A percentile compares a stretch with the other conserved stretches of the same genome.
Conservation (phyloP, 2,329 filamentous ascomycete genomes). For the Nannizziopsis arthrosporioides region DNA sequence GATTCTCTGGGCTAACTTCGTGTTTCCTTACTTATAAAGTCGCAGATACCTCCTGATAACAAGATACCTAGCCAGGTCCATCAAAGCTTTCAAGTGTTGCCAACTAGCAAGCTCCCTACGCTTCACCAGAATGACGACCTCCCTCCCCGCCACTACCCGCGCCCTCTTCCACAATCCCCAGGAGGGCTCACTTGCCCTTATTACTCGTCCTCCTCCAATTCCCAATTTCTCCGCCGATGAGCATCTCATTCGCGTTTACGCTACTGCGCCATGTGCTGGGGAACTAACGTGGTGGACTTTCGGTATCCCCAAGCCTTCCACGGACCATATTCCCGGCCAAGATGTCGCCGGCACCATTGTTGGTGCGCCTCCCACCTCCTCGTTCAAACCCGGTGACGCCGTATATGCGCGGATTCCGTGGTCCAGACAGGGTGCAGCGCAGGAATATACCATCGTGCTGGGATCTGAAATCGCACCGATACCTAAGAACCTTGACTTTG, state of each 20-base stretch:
- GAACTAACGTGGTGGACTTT: slow-evolving; percentile 34
- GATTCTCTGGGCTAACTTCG: too few species aligned
- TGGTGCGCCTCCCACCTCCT: slow-evolving; percentile 24
- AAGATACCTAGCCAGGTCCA: too few species aligned
- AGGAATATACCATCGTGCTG: slow-evolving; percentile 28
- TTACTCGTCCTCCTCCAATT: slow-evolving; percentile 14
- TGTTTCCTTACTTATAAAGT: too few species aligned
- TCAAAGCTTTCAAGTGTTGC: too few species aligned
- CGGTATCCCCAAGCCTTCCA: slow-evolving; percentile 20
- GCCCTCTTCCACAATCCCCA: slow-evolving; percentile 12
- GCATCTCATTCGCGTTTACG: slow-evolving; percentile 33
- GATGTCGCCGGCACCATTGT: slow-evolving; percentile 35
- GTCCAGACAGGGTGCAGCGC: slow-evolving; percentile 26
- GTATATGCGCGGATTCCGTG: slow-evolving; percentile 32
- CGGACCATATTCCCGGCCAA: slow-evolving; percentile 30
- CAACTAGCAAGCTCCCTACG: neutral
- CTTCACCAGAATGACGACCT: neutral
- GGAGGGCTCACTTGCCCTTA: slow-evolving; percentile 8
- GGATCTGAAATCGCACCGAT: slow-evolving; percentile 29
- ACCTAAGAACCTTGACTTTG: slow-evolving; percentile 28
- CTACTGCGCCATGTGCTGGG: slow-evolving; percentile 31
- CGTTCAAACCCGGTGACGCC: slow-evolving; percentile 30
- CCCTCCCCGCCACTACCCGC: slow-evolving; percentile 5
- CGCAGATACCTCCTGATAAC: too few species aligned
- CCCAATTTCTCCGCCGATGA: slow-evolving; percentile 20